These are phyloP conservation scores for Lentinula raphanica DNA, from an alignment of 768 basidiomycete genomes.

Conservation along the genomic window DNA sequence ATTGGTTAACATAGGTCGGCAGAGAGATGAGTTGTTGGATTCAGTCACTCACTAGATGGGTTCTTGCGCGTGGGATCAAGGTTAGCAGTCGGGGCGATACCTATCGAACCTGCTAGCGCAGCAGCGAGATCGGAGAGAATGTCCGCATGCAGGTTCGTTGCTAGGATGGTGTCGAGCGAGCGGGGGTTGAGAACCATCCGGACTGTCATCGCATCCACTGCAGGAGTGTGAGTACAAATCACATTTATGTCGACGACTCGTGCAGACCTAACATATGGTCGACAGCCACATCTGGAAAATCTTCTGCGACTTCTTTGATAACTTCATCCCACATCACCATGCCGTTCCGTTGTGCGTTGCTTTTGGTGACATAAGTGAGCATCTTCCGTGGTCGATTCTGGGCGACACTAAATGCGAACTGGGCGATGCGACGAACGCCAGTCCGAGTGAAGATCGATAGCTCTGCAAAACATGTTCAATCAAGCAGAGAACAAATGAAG, in stretches of 20 bases:
- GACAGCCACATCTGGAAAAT: conserved; percentile 41
- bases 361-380: conserved; percentile 50
- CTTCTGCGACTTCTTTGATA: conserved; percentile 42
- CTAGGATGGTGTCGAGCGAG: conserved; percentile 51
- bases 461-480: conserved; percentile 9
- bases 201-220: conserved; percentile 14
- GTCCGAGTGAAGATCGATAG: conserved; percentile 42
- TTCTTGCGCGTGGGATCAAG: conserved; percentile 30
- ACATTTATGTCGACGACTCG: not conserved
- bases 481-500: not conserved
- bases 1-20: not conserved
- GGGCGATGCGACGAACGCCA: conserved; percentile 43
- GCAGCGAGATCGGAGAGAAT: conserved; percentile 55
- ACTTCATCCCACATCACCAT: conserved; percentile 47
- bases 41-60: conserved; percentile 1
- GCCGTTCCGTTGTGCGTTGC: conserved; percentile 42
- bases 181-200: conserved; percentile 44
- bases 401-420: conserved; percentile 51
- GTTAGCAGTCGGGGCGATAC: conserved; percentile 51
- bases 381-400: conserved; percentile 42
- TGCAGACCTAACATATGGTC: conserved; percentile 5
- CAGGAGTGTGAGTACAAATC: not conserved
- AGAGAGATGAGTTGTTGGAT: not conserved
- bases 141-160: conserved; percentile 51
- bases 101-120: conserved; percentile 50